These are phyloP conservation scores for Dryas alaskensis DNA, from an alignment of 306 rosid genomes.

Conservation along the genomic window DNA sequence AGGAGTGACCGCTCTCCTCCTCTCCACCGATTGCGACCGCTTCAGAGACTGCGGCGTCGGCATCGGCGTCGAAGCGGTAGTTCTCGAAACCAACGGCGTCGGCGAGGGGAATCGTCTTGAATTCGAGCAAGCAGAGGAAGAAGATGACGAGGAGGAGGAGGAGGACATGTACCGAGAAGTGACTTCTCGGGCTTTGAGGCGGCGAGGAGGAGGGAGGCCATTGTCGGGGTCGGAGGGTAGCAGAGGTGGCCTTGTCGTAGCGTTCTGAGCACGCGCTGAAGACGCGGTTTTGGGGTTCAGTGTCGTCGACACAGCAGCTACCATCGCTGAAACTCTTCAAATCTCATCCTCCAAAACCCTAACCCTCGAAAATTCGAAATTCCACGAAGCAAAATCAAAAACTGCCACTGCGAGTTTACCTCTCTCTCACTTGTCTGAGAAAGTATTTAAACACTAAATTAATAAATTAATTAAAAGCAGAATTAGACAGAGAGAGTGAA, in stretches of 20 bases:
- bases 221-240: conserved; percentile 80
- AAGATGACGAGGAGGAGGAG: conserved; percentile 38
- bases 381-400: neutral
- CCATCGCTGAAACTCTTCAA: conserved; percentile 46
- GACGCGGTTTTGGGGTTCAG: conserved; percentile 44
- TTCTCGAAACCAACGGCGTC: conserved; percentile 56
- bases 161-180: conserved; percentile 80
- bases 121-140: conserved; percentile 31
- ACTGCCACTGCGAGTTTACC: neutral
- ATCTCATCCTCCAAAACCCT: conserved; percentile 39
- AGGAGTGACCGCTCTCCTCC: conserved; percentile 56
- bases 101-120: conserved; percentile 65
- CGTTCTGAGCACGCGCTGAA: conserved; percentile 33
- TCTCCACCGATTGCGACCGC: conserved; percentile 63
- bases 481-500: neutral
- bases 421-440: neutral
- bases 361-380: conserved; percentile 6
- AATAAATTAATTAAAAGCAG: neutral
- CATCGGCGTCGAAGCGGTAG: conserved; percentile 43
- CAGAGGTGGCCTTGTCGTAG: conserved; percentile 56
- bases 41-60: conserved; percentile 29
- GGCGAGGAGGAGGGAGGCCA: conserved; percentile 51
- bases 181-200: conserved; percentile 61
- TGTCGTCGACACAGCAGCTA: conserved; percentile 66
- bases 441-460: neutral